Percentiles rank a stretch among this genome's conserved stretches.
phyloP scores from a whole-genome alignment of 441 rosid species.

The Euphorbia schlechtendalii region DNA sequence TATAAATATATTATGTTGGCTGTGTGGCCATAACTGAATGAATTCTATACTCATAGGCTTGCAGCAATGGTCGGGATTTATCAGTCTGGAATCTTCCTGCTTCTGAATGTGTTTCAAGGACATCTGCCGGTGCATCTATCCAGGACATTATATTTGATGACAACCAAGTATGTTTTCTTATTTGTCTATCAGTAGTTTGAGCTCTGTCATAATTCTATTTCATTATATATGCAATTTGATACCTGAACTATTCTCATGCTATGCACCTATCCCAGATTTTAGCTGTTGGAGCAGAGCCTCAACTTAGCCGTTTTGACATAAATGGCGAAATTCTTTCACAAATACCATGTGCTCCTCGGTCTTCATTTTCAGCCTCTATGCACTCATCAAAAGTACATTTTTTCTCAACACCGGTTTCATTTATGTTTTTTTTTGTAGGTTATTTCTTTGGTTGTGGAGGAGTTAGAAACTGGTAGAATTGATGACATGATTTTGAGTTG shows the following conservation, averaged over 20 bases:
- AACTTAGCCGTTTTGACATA: constrained; percentile 63
- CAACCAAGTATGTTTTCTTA: constrained; percentile 52
- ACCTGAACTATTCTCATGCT: neutral
- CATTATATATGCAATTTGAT: constrained; percentile 4
- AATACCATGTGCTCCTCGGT: constrained; percentile 79
- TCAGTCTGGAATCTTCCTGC: constrained; percentile 86
- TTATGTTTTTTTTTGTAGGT: neutral
- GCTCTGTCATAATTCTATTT: neutral
- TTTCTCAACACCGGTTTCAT: neutral
- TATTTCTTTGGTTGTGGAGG: neutral
- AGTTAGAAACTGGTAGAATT: neutral
- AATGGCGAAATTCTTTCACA: constrained; percentile 70
- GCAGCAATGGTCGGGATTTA: constrained; percentile 59
- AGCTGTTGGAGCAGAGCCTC: constrained; percentile 82
- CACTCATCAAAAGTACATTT: constrained; percentile 68
- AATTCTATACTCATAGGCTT: constrained; percentile 41
- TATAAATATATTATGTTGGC: neutral
- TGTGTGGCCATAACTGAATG: constrained; percentile 2
- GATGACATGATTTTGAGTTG: neutral
- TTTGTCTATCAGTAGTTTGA: neutral
- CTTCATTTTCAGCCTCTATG: constrained; percentile 71
- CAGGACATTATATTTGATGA: constrained; percentile 74
- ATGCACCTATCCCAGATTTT: constrained; percentile 73
- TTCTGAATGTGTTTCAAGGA: constrained; percentile 68
- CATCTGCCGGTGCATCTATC: constrained; percentile 37